Evolutionary conservation across 306 rosid species (phyloP).

Genomic region (Neltuma alba): DNA sequence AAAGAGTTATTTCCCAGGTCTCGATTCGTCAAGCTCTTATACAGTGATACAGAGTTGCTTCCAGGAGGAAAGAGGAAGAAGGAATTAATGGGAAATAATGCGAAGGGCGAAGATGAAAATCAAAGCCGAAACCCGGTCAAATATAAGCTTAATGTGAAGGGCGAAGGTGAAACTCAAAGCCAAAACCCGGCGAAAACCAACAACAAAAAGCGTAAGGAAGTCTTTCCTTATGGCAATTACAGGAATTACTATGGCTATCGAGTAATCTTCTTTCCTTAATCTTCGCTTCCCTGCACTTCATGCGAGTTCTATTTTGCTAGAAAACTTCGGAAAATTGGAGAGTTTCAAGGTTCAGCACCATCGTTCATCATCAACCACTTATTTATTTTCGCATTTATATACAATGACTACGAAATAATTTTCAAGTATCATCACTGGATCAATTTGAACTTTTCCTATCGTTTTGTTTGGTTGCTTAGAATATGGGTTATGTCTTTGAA

Average conservation of each 20-base stretch:
- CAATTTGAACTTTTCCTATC: background rate
- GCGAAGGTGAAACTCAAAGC: conserved; percentile 29
- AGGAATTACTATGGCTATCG: conserved; percentile 87
- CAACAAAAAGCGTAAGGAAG: conserved; percentile 48
- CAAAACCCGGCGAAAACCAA: conserved; percentile 24
- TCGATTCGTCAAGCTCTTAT: background rate
- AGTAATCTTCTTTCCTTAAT: conserved; percentile 41
- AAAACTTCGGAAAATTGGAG: background rate
- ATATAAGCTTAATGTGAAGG: conserved; percentile 12
- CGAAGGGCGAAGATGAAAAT: conserved; percentile 31
- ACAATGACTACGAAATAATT: background rate
- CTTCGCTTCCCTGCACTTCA: background rate
- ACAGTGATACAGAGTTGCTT: background rate
- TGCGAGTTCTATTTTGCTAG: background rate
- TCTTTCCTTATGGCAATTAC: conserved; percentile 82
- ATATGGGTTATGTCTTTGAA: background rate
- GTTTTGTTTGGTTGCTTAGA: background rate
- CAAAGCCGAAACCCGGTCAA: conserved; percentile 1
- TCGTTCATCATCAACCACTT: background rate
- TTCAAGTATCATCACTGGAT: background rate
- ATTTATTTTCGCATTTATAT: background rate
- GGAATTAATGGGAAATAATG: conserved; percentile 29
- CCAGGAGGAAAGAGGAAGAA: background rate
- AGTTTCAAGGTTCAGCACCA: background rate
- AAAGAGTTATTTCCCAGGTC: background rate